Percentiles rank a stretch among this genome's conserved stretches.
Conservation (phyloP, 2,329 filamentous ascomycete genomes). For the Trichoderma semiorbis region DNA sequence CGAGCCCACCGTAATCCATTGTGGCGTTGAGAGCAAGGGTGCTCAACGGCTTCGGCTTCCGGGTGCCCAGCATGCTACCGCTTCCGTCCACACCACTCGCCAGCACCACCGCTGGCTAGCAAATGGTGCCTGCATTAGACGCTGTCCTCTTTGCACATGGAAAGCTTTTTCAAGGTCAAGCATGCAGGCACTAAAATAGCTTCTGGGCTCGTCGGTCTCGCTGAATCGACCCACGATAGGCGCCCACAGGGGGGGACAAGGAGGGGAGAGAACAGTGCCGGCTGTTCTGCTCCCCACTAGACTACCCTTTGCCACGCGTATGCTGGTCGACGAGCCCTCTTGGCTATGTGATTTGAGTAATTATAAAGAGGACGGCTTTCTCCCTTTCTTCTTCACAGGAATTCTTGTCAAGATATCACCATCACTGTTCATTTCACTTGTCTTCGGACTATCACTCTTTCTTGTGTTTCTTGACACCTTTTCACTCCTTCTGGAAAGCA, state of each 20-base stretch:
- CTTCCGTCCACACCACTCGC: conserved; percentile 4
- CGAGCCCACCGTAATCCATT: conserved; percentile 14
- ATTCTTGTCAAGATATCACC: not conserved
- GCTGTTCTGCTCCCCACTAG: conserved; percentile 1
- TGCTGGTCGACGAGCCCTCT: not conserved
- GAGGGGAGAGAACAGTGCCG: not conserved
- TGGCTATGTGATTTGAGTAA: not conserved
- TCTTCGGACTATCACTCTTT: conserved; percentile 19
- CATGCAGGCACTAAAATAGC: not conserved
- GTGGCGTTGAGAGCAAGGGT: conserved; percentile 12
- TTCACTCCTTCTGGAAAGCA: conserved; percentile 18
- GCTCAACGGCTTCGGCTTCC: not conserved
- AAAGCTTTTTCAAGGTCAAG: not conserved
- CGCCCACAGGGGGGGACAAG: not conserved
- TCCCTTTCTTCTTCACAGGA: not conserved
- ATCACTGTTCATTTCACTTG: conserved; percentile 16
- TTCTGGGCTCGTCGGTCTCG: not conserved
- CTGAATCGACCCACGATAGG: conserved; percentile 9
- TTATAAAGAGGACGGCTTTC: conserved; percentile 15
- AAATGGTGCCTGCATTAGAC: conserved; percentile 15
- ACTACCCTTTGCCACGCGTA: conserved; percentile 12
- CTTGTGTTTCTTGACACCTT: conserved; percentile 3
- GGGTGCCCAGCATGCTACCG: not conserved
- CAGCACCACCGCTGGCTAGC: not conserved
- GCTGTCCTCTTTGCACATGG: not conserved